Evolutionary conservation across 2,329 filamentous ascomycete genomes (phyloP).

Genomic region (Pseudophaeomoniella oleicola): DNA sequence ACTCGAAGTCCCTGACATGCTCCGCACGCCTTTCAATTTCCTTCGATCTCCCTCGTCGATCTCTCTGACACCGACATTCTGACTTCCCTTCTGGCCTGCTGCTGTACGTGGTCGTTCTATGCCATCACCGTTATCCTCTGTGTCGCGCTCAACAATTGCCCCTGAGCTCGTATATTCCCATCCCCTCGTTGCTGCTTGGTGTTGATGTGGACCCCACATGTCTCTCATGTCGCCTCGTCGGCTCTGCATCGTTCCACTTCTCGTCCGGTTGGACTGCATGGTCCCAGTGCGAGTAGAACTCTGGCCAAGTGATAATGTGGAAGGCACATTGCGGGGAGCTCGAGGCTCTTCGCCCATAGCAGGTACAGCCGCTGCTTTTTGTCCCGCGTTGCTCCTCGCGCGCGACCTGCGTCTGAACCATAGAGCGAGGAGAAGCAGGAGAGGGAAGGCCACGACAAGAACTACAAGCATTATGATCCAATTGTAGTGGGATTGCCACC

Average conservation of each 20-base stretch:
- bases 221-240: background rate
- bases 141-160: too few species aligned
- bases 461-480: background rate
- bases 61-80: background rate
- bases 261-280: background rate
- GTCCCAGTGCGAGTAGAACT: background rate
- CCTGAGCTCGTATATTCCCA: too few species aligned
- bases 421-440: background rate
- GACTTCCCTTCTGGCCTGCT: background rate
- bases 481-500: background rate
- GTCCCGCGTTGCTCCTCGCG: background rate
- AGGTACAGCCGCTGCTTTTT: background rate
- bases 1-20: background rate
- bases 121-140: too few species aligned
- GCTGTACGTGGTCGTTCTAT: background rate
- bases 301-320: background rate
- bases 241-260: background rate
- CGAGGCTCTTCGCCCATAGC: background rate
- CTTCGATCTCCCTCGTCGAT: background rate
- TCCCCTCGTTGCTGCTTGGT: background rate
- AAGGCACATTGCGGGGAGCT: background rate
- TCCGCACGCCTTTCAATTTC: background rate
- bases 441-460: background rate
- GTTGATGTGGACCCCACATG: constrained; percentile 1
- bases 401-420: background rate